Percentiles rank a stretch among this genome's conserved stretches.
phyloP scores from a whole-genome alignment of 192 early-diverging fungal species.

The Coemansia sp. region DNA sequence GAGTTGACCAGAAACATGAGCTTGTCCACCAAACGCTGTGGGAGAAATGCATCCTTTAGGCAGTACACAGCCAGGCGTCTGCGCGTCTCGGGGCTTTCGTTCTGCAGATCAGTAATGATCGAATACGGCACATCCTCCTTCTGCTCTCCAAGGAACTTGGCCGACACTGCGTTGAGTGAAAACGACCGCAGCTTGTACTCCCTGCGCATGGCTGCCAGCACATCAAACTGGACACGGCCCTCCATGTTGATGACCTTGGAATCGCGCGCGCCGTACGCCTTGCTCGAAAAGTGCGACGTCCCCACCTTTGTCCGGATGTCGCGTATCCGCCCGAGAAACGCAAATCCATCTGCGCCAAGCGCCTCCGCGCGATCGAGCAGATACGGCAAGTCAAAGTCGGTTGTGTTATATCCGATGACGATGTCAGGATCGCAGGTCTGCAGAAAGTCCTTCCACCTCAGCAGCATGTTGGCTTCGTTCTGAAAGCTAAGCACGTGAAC shows the following conservation, averaged over 20 bases:
- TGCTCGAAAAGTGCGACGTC: slow-evolving; percentile 74
- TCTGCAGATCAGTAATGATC: slow-evolving; percentile 96
- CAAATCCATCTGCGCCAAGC: slow-evolving; percentile 74
- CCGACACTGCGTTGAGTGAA: slow-evolving; percentile 93
- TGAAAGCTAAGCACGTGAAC: slow-evolving; percentile 82
- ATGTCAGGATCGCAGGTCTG: slow-evolving; percentile 87
- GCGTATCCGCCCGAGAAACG: slow-evolving; percentile 79
- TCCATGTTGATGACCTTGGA: slow-evolving; percentile 87
- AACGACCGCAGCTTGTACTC: slow-evolving; percentile 96
- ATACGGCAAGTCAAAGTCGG: slow-evolving; percentile 97
- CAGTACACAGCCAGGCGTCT: slow-evolving; percentile 95
- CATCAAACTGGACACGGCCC: slow-evolving; percentile 91
- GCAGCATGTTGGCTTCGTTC: slow-evolving; percentile 75
- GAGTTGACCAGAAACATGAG: slow-evolving; percentile 97
- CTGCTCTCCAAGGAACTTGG: slow-evolving; percentile 95
- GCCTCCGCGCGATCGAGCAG: slow-evolving; percentile 85
- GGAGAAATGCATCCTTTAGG: slow-evolving; percentile 95
- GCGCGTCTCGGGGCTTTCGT: slow-evolving; percentile 92
- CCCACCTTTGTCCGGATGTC: slow-evolving; percentile 29
- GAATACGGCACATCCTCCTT: slow-evolving; percentile 99
- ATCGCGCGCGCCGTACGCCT: slow-evolving; percentile 92
- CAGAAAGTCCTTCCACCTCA: slow-evolving; percentile 87
- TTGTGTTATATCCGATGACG: slow-evolving; percentile 95
- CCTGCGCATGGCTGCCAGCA: slow-evolving; percentile 91
- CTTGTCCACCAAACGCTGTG: slow-evolving; percentile 93